Evolutionary conservation across 202 grass and related monocot genomes (phyloP), one percentile per base, ranked within the genome.

Genomic region (Carex sylvatica): DNA sequence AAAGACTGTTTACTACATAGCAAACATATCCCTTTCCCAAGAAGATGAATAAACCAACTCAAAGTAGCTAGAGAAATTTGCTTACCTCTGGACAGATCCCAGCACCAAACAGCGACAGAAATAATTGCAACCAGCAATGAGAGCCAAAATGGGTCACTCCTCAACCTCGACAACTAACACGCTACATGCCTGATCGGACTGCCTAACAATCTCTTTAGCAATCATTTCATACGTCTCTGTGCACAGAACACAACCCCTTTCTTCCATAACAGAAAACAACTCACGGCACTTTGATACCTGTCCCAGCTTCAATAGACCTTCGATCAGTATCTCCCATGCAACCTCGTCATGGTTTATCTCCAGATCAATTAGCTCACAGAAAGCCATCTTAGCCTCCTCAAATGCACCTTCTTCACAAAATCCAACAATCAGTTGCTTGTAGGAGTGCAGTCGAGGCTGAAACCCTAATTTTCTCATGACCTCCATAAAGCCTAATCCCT

Each of bases 311-410:
- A 95, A 74, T 58, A 98, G 84, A 78, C 88, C 90, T 72, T 93
- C 92, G 80, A 90, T 98, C 62, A 98, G 75, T 93, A 98, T 93
- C 81, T 93, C 92, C 92, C 92, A 95, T 63, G 86, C 87, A 85
- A 98, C 80, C 87, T 98, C 95, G 93, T 95, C 89, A 66, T 89
- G 84, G 85, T 93, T 95, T 89, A 90, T 91, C 35, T 86, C 90
- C 82, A 88, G 74, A 74, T 77, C 86, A 87, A 95, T 86, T 75
- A 98, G 82, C 76, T 88, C 83, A 80, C 74, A 80, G 67, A 98
- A 95, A 55, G 92, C 61, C 47, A 42, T 85, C 85, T 90, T 91
- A 85, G 83, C 89, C 70, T 91, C 86, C 72, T 91, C 86, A 88
- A 90, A 88, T 46, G 76, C 84, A 67, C 89, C 87, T 83, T 93